Base-by-base conservation (phyloP, 2,329 filamentous ascomycete genomes). In the Aschersonia sp. region DNA sequence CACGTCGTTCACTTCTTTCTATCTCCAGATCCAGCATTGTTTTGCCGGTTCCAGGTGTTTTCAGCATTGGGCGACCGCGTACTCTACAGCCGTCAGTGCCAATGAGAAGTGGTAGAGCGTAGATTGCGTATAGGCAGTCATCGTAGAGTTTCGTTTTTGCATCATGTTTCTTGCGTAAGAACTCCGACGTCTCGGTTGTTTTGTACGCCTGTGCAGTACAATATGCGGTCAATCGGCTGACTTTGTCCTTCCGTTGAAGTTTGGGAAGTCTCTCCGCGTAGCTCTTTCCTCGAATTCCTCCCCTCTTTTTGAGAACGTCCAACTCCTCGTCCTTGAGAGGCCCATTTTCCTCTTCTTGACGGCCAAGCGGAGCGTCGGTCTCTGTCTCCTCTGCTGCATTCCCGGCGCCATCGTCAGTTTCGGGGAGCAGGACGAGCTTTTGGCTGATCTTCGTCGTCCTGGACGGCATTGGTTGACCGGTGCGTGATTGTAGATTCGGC, bases 131-230 rank as follows among this genome's bases (percentile, higher is more conserved):
- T 30, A 98, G 71, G 60, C 92, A 98, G 64, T 98, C 92, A 63
- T 98, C 92, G 65, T 98, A 98, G 5, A 97, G 73, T 66, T 98
- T 98, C 11, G 90, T 94, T 66, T 88, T 84, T 1, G 89, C 90
- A 32, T 84, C 82, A 66, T 98, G 92, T 58, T 83, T 83, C 53
- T 86, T 85, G 56, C 85, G 83, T 51, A 95, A 72, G 61, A 98
- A 98, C 35, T 86, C 79, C 11, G 89, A 87, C n/a, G 88, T 87
- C 30, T 82, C 77, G 56, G 84, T 83, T 67, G 94, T 80, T 67
- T 90, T 94, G 68, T 89, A 97, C 6, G 84, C 86, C 63, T 95
- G 87, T 1, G 92, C 90, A 0, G 88, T 97, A 64, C 90, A 97
- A 64, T 97, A 98, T 9, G 92, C 92, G 49, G 92, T 98, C 47